A percentile compares a stretch with the other conserved stretches of the same genome.
phyloP scores from a whole-genome alignment of 345 rosid species.

The Salix udensis region DNA sequence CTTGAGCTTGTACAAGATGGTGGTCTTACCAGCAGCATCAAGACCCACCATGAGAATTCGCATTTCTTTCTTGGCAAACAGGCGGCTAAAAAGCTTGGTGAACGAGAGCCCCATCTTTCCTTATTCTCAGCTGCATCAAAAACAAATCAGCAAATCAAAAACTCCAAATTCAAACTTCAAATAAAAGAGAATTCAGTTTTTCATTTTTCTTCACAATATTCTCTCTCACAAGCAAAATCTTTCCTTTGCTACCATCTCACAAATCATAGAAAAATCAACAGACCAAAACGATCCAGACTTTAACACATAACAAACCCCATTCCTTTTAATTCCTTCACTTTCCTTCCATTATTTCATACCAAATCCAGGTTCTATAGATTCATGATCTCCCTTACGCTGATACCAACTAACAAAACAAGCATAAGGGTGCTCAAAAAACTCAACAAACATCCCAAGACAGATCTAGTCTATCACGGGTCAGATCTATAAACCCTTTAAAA shows the following conservation, averaged over 20 bases:
- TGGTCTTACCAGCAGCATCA: constrained; percentile 25
- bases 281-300: not conserved
- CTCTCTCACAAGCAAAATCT: not conserved
- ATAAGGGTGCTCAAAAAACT: not conserved
- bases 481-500: not conserved
- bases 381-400: not conserved
- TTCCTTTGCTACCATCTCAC: not conserved
- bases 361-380: not conserved
- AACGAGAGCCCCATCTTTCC: constrained; percentile 22
- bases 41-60: constrained; percentile 24
- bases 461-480: not conserved
- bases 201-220: too few relatives aligned
- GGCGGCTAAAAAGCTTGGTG: constrained; percentile 22
- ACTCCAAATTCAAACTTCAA: not conserved
- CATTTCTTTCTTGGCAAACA: constrained; percentile 24
- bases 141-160: not conserved
- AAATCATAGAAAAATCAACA: not conserved
- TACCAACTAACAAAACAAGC: not conserved
- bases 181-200: not conserved
- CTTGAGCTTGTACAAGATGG: constrained; percentile 24
- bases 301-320: not conserved
- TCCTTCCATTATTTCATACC: not conserved
- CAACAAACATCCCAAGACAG: not conserved
- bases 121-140: constrained; percentile 5
- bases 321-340: not conserved